phyloP scores from a whole-genome alignment of 176 grass and related monocot species.

The Oryza glaberrima region DNA sequence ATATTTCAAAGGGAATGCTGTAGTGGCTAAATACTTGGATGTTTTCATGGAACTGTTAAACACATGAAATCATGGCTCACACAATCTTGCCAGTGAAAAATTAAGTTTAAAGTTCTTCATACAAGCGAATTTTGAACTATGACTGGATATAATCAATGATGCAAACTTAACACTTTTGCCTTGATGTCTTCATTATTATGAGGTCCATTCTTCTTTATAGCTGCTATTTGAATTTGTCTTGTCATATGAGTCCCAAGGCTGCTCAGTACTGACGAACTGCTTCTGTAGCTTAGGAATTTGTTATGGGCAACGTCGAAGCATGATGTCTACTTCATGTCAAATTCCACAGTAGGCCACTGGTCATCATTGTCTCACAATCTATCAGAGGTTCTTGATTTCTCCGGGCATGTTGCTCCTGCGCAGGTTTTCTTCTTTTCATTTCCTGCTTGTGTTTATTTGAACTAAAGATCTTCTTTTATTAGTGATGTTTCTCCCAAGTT shows the following conservation, averaged over 20 bases:
- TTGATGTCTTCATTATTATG: background rate
- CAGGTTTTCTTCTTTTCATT: constrained; percentile 62
- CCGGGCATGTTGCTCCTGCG: constrained; percentile 71
- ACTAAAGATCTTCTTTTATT: constrained; percentile 31
- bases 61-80: background rate
- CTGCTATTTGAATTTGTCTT: background rate
- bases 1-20: constrained; percentile 20
- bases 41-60: constrained; percentile 11
- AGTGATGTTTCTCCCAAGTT: constrained; percentile 6
- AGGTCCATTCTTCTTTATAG: constrained; percentile 2
- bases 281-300: constrained; percentile 87
- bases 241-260: constrained; percentile 21
- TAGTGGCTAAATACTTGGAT: background rate
- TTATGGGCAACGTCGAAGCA: constrained; percentile 94
- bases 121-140: background rate
- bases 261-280: constrained; percentile 28
- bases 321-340: constrained; percentile 95
- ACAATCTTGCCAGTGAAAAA: constrained; percentile 10
- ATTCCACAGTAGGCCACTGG: constrained; percentile 80
- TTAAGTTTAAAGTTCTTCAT: background rate
- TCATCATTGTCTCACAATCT: constrained; percentile 66
- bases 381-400: constrained; percentile 73
- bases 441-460: background rate
- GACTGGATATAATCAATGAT: background rate
- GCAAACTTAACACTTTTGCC: constrained; percentile 6